Evolutionary conservation across 805 yeast species (phyloP).

Genomic region (Sporopachydermia lactativora): DNA sequence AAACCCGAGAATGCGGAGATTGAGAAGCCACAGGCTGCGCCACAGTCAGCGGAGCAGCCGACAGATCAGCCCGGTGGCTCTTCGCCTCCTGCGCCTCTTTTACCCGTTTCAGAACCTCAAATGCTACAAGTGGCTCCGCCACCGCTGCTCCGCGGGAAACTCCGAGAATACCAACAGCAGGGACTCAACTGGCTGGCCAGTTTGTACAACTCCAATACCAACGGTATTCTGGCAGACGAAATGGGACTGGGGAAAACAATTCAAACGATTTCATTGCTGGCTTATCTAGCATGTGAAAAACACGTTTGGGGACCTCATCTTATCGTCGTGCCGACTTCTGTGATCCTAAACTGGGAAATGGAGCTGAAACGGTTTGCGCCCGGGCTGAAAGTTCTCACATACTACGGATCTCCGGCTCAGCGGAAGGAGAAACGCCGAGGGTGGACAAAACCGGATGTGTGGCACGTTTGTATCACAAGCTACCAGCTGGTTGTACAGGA

Average conservation of each 20-base stretch:
- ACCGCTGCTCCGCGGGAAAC: constrained; percentile 53
- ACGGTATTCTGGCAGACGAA: constrained; percentile 96
- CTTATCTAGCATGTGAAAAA: constrained; percentile 87
- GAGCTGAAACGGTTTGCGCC: constrained; percentile 98
- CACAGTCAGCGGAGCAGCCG: constrained; percentile 3
- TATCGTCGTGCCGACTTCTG: constrained; percentile 95
- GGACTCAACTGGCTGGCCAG: constrained; percentile 97
- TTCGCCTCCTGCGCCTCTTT: constrained; percentile 2
- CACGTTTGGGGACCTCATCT: constrained; percentile 97
- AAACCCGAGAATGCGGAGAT: constrained; percentile 10
- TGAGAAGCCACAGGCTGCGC: constrained; percentile 10
- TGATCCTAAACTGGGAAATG: constrained; percentile 98
- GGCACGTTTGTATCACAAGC: constrained; percentile 94
- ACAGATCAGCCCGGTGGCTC: constrained; percentile 9
- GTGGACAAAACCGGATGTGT: constrained; percentile 93
- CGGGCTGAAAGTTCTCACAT: constrained; percentile 88
- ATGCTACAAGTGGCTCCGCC: constrained; percentile 73
- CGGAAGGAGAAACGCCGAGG: constrained; percentile 92
- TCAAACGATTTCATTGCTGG: constrained; percentile 78
- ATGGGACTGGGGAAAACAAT: constrained; percentile 96
- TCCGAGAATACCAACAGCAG: constrained; percentile 87
- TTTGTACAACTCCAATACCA: constrained; percentile 78
- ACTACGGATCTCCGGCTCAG: constrained; percentile 94
- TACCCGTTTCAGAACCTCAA: constrained; percentile 17
- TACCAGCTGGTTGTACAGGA: constrained; percentile 97